Evolutionary conservation across 2,329 filamentous ascomycete genomes (phyloP).

Genomic region (Xylaria sp.): DNA sequence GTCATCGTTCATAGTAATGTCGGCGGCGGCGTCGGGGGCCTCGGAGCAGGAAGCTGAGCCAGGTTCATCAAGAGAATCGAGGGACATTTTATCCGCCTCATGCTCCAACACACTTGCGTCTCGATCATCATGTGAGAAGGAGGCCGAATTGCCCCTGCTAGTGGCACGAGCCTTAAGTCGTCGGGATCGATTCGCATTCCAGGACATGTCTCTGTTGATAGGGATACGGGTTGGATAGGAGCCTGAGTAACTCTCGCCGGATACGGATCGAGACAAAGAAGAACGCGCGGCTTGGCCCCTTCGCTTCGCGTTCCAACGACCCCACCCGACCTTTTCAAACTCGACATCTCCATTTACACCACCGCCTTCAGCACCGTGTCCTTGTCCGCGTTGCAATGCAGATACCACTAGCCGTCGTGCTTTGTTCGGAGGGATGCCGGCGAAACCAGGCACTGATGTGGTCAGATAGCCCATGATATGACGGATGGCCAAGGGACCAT

Average conservation of each 20-base stretch:
- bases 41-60: conserved; percentile 81
- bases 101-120: conserved; percentile 78
- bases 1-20: conserved; percentile 74
- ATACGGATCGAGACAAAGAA: conserved; percentile 54
- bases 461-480: conserved; percentile 96
- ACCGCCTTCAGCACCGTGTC: conserved; percentile 66
- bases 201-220: conserved; percentile 60
- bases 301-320: conserved; percentile 88
- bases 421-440: conserved; percentile 87
- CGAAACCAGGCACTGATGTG: conserved; percentile 91
- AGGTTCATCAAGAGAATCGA: conserved; percentile 74
- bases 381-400: conserved; percentile 78
- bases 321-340: conserved; percentile 98
- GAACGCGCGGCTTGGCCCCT: conserved; percentile 70
- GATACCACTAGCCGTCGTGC: conserved; percentile 92
- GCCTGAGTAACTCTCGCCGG: conserved; percentile 54
- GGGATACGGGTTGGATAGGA: conserved; percentile 65
- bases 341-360: conserved; percentile 76
- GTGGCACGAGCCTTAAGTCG: conserved; percentile 63
- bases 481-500: conserved; percentile 92
- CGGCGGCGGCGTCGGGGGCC: conserved; percentile 72
- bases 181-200: conserved; percentile 60
- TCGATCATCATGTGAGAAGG: conserved; percentile 78
- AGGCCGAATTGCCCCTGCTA: conserved; percentile 76
- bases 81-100: conserved; percentile 95